Conservation (phyloP, 805 yeast species). For the Sugiyamaella boreocaroliniensis region DNA sequence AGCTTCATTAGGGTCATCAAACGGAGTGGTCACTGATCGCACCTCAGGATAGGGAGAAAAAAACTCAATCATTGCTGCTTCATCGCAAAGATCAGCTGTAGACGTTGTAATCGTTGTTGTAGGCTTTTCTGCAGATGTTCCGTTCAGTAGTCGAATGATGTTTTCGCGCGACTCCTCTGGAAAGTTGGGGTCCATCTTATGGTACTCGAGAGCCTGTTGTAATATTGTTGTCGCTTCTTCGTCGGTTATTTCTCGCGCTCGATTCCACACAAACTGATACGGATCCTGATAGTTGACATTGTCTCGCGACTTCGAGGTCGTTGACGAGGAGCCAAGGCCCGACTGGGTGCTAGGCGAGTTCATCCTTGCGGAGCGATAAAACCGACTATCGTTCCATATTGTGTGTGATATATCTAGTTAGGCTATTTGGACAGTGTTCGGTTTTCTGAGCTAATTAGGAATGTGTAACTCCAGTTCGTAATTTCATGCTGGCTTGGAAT, state of each 20-base stretch:
- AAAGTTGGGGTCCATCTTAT: conserved; percentile 44
- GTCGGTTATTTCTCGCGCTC: conserved; percentile 20
- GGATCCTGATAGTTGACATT: not conserved
- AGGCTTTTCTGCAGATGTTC: conserved; percentile 6
- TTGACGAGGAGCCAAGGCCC: not conserved
- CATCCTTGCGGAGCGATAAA: not conserved
- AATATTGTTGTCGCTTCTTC: conserved; percentile 40
- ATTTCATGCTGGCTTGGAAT: not conserved
- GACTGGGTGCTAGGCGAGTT: not conserved
- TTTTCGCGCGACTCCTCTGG: conserved; percentile 30
- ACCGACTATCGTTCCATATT: too few relatives aligned
- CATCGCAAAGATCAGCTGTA: conserved; percentile 24
- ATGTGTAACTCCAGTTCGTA: not conserved
- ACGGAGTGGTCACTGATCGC: conserved; percentile 46
- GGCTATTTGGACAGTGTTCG: too few relatives aligned
- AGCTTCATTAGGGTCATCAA: conserved; percentile 41
- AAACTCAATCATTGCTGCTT: conserved; percentile 36
- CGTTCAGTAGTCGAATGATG: conserved; percentile 27
- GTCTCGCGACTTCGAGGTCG: not conserved
- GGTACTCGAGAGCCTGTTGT: conserved; percentile 36
- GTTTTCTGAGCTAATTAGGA: not conserved
- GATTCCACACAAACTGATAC: not conserved
- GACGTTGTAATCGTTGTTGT: conserved; percentile 24
- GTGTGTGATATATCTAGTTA: too few relatives aligned
- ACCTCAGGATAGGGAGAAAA: conserved; percentile 56